These are phyloP conservation scores for Powellomyces hirtus DNA, from an alignment of 192 early-diverging fungal genomes.

Conservation along the genomic window DNA sequence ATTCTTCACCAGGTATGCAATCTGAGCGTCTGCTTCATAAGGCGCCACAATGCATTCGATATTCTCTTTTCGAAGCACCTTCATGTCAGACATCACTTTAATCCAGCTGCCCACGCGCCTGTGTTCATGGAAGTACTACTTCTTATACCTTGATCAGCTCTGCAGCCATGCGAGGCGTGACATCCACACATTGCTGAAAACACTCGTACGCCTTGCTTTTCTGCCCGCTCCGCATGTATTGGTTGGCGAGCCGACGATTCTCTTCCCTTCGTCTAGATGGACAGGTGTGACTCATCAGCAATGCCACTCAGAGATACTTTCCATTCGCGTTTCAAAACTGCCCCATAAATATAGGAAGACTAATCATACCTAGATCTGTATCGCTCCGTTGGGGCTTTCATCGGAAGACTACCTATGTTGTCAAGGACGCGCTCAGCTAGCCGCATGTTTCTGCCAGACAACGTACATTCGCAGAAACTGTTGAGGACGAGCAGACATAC, in stretches of 20 bases:
- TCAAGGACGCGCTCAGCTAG: too few species aligned
- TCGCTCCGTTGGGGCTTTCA: constrained; percentile 73
- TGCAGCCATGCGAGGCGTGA: constrained; percentile 77
- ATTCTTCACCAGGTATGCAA: constrained; percentile 73
- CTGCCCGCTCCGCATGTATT: constrained; percentile 54
- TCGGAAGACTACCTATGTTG: constrained; percentile 63
- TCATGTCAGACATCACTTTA: neutral
- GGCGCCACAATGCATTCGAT: constrained; percentile 87
- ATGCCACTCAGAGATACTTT: too few species aligned
- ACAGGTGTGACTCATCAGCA: neutral
- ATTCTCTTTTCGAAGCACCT: constrained; percentile 58
- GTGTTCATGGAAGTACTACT: too few species aligned
- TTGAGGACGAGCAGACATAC: too few species aligned
- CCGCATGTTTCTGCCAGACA: too few species aligned
- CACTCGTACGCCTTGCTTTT: constrained; percentile 64
- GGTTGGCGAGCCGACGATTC: constrained; percentile 52
- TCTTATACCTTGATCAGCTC: constrained; percentile 67
- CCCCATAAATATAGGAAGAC: too few species aligned
- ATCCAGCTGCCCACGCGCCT: neutral
- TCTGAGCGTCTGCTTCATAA: constrained; percentile 96
- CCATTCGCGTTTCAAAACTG: too few species aligned
- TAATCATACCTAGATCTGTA: too few species aligned
- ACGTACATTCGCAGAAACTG: too few species aligned
- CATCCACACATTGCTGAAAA: constrained; percentile 75
- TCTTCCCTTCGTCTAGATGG: constrained; percentile 66